Conservation (phyloP, 1,284 basidiomycete genomes). For the Anthracocystis setariae region DNA sequence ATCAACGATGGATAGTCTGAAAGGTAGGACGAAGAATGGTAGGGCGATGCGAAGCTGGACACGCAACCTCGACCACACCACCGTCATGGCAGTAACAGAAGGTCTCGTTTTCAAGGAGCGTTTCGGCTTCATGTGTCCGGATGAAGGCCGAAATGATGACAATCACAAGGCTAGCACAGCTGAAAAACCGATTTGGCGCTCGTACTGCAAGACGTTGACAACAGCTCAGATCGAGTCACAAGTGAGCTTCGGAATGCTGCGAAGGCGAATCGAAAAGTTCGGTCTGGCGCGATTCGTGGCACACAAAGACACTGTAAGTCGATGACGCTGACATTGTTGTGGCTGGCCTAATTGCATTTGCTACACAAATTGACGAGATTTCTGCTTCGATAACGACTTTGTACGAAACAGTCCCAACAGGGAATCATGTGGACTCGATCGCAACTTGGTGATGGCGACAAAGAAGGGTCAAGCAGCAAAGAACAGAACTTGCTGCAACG, state of each 20-base stretch:
- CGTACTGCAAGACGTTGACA: constrained; percentile 47
- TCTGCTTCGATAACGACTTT: no score
- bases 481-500: constrained; percentile 28
- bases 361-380: no score
- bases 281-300: constrained; percentile 64
- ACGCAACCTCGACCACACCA: constrained; percentile 64
- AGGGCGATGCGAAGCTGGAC: constrained; percentile 65
- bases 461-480: not conserved
- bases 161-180: not conserved
- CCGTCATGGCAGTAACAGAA: constrained; percentile 64
- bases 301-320: constrained; percentile 56
- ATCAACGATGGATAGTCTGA: constrained; percentile 10
- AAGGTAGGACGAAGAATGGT: constrained; percentile 41
- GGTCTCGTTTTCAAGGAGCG: constrained; percentile 53
- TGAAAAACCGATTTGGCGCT: constrained; percentile 20
- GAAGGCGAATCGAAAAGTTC: constrained; percentile 65
- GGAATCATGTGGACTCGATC: constrained; percentile 4
- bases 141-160: not conserved
- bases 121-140: constrained; percentile 39
- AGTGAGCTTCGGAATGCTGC: constrained; percentile 55
- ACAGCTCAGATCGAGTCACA: constrained; percentile 60
- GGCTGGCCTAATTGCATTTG: no score
- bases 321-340: not conserved
- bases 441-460: not conserved
- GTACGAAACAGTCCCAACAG: constrained; percentile 2